Evolutionary conservation across 352 stramenopile genomes (phyloP).

Genomic region (Phytopythium cucurbitacearum): DNA sequence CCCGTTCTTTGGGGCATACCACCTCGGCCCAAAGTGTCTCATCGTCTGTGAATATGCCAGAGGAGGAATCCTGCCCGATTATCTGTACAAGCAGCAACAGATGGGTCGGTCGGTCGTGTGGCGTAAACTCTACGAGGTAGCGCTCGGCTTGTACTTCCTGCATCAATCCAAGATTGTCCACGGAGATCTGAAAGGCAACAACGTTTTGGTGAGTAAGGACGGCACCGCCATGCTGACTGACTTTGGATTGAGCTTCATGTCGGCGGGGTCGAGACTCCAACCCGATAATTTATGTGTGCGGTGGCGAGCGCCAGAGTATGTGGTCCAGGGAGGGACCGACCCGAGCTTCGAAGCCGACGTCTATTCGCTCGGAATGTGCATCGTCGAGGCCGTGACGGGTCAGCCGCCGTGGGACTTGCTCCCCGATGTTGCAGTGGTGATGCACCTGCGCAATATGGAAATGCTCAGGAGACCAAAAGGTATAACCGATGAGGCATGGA

Average conservation of each 20-base stretch:
- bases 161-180: slow-evolving; percentile 14
- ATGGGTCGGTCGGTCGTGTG: slow-evolving; percentile 10
- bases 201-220: slow-evolving; percentile 17
- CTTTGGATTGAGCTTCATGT: slow-evolving; percentile 14
- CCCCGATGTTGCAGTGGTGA: no score
- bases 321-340: neutral
- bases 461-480: no score
- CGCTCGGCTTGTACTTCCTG: slow-evolving; percentile 13
- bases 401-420: neutral
- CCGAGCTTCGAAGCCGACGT: slow-evolving; percentile 10
- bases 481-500: no score
- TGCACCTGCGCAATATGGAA: no score
- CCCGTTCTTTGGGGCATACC: slow-evolving; percentile 13
- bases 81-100: slow-evolving; percentile 9
- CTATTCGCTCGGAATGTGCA: slow-evolving; percentile 19
- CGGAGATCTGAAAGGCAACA: slow-evolving; percentile 16
- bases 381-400: slow-evolving; percentile 12
- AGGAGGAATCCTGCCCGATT: slow-evolving; percentile 12
- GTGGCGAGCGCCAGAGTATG: slow-evolving; percentile 14
- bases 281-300: neutral
- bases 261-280: slow-evolving; percentile 7
- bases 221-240: slow-evolving; percentile 16
- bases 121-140: slow-evolving; percentile 11
- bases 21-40: slow-evolving; percentile 11
- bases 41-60: slow-evolving; percentile 17